phyloP scores from a whole-genome alignment of 2,329 filamentous ascomycete species.

The Lasiodiplodia citricola region DNA sequence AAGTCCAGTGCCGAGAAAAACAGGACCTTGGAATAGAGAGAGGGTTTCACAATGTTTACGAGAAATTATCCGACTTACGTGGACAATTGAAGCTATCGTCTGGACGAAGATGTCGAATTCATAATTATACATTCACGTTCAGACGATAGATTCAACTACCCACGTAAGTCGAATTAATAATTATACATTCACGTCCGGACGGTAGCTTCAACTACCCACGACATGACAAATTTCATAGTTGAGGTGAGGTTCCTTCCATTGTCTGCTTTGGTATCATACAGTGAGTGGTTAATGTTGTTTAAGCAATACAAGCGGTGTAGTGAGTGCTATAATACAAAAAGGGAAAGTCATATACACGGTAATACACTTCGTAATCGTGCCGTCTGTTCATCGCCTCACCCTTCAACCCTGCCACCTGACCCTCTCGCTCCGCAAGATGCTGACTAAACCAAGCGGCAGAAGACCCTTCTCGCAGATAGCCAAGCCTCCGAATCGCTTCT shows the following conservation, averaged over 20 bases:
- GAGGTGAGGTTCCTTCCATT: background rate
- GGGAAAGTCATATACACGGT: background rate
- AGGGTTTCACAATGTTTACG: no score
- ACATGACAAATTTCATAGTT: background rate
- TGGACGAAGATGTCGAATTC: no score
- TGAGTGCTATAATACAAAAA: background rate
- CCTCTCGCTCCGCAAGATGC: constrained; percentile 44
- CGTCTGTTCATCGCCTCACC: background rate
- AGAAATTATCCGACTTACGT: no score
- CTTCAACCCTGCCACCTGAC: constrained; percentile 46
- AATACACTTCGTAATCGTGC: background rate
- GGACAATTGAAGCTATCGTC: no score
- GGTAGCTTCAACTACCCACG: background rate
- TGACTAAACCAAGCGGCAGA: constrained; percentile 49
- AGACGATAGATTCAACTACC: no score
- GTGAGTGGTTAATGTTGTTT: background rate
- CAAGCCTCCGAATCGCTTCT: constrained; percentile 48
- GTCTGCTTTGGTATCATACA: background rate
- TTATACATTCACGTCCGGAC: background rate
- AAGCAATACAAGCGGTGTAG: background rate
- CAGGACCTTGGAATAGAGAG: no score
- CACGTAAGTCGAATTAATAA: no score
- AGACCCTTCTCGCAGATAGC: constrained; percentile 48
- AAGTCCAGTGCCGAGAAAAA: no score
- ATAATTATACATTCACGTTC: background rate